These are phyloP conservation scores for Lodderomyces orthopsilosis DNA, from an alignment of 1,139 yeast genomes.

Conservation along the genomic window DNA sequence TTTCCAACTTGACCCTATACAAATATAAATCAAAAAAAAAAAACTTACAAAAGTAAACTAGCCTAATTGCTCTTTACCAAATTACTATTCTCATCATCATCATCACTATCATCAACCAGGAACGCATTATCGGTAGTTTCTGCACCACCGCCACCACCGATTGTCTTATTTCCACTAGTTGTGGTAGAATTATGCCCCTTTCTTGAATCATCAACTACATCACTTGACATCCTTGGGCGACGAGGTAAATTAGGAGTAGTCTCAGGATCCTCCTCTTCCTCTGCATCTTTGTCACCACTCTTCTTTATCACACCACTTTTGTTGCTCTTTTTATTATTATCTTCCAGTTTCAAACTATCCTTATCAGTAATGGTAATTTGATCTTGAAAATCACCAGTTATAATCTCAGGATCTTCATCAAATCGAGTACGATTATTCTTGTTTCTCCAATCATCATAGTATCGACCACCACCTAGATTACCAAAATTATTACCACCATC, in stretches of 20 bases:
- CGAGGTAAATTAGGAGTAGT: conserved; percentile 44
- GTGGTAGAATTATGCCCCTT: conserved; percentile 4
- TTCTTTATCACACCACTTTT: conserved; percentile 18
- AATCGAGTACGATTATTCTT: conserved; percentile 31
- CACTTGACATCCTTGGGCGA: conserved; percentile 12
- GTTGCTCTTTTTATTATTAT: conserved; percentile 26
- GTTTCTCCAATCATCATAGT: conserved; percentile 27
- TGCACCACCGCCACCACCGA: conserved; percentile 14
- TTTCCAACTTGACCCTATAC: background rate
- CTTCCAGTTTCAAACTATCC: conserved; percentile 19
- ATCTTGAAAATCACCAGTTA: conserved; percentile 53
- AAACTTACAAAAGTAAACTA: background rate
- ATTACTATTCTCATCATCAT: conserved; percentile 42
- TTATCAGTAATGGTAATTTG: conserved; percentile 52
- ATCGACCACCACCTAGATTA: conserved; percentile 48
- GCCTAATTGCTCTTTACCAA: background rate
- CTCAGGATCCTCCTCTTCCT: conserved; percentile 18
- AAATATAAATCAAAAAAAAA: background rate
- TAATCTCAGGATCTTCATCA: conserved; percentile 55
- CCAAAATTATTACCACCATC: conserved; percentile 38
- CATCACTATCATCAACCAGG: conserved; percentile 76
- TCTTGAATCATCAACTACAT: conserved; percentile 3
- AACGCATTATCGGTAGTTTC: conserved; percentile 45
- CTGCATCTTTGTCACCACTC: conserved; percentile 21
- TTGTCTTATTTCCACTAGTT: conserved; percentile 9